Percentiles rank a stretch among this genome's conserved stretches.
Evolutionary conservation across 805 yeast species (phyloP).

Genomic region (Zygotorulaspora sp.): DNA sequence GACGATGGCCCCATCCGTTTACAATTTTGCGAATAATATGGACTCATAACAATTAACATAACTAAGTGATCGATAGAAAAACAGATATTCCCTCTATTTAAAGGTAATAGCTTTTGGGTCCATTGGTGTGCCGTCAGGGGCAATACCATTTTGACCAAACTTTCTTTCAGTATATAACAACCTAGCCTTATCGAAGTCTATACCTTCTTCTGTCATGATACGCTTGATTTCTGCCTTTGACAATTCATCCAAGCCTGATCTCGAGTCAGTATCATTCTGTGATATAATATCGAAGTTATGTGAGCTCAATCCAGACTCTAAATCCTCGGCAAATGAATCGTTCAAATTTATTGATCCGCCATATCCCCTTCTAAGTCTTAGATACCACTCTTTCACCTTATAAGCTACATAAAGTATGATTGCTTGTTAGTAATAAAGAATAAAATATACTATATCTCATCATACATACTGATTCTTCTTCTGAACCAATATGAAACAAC

Average conservation of each 20-base stretch:
- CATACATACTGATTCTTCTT: too few relatives aligned
- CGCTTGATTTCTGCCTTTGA: constrained; percentile 48
- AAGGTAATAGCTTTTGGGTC: constrained; percentile 63
- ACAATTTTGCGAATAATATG: constrained; percentile 7
- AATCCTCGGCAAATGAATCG: constrained; percentile 43
- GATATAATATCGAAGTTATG: constrained; percentile 49
- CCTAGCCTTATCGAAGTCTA: constrained; percentile 70
- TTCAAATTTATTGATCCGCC: constrained; percentile 27
- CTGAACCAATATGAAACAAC: too few relatives aligned
- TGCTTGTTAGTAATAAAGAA: too few relatives aligned
- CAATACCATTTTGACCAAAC: constrained; percentile 51
- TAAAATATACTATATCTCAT: too few relatives aligned
- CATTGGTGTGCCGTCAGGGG: constrained; percentile 59
- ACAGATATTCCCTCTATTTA: too few relatives aligned
- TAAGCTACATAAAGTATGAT: constrained; percentile 14
- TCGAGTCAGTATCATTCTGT: constrained; percentile 47
- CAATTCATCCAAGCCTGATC: constrained; percentile 56
- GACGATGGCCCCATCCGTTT: constrained; percentile 23
- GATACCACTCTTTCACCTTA: constrained; percentile 14
- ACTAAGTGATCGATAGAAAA: too few relatives aligned
- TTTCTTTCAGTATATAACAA: constrained; percentile 43
- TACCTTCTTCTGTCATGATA: constrained; percentile 48
- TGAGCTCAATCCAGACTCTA: constrained; percentile 57
- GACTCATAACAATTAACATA: background rate
- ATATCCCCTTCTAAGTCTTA: constrained; percentile 23